phyloP scores from a whole-genome alignment of 2,329 filamentous ascomycete genomes.

The Trichoderma lentiforme region DNA sequence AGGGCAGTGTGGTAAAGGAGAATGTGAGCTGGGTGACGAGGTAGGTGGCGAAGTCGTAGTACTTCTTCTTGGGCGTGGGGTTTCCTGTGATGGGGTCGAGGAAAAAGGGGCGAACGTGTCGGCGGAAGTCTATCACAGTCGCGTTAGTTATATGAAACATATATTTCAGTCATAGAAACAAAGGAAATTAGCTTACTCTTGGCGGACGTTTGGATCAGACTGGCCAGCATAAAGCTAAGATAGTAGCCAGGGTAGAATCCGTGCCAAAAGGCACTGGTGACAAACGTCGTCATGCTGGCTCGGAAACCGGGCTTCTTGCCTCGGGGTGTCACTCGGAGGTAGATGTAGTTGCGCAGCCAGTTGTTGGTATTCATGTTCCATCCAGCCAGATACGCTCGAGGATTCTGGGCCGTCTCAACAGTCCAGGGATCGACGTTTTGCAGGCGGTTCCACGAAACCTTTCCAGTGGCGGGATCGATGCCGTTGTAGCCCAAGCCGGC shows the following conservation, averaged over 20 bases:
- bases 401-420: constrained; percentile 89
- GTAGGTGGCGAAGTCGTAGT: constrained; percentile 79
- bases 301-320: constrained; percentile 96
- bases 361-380: constrained; percentile 99
- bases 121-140: constrained; percentile 68
- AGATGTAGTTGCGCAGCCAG: constrained; percentile 95
- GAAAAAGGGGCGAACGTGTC: constrained; percentile 89
- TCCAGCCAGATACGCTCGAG: constrained; percentile 81
- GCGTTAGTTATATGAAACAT: not conserved
- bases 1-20: constrained; percentile 78
- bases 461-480: constrained; percentile 77
- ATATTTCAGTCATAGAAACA: constrained; percentile 22
- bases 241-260: constrained; percentile 98
- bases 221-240: constrained; percentile 81
- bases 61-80: constrained; percentile 69
- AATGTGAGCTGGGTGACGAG: constrained; percentile 78
- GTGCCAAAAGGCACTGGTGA: constrained; percentile 95
- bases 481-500: constrained; percentile 93
- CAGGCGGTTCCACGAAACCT: constrained; percentile 81
- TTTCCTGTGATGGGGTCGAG: constrained; percentile 70
- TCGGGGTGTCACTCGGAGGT: constrained; percentile 88
- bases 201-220: constrained; percentile 86
- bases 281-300: constrained; percentile 89
- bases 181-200: constrained; percentile 66
- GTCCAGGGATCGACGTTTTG: constrained; percentile 84